phyloP scores from a whole-genome alignment of 768 basidiomycete species.

The Amanita muscaria region DNA sequence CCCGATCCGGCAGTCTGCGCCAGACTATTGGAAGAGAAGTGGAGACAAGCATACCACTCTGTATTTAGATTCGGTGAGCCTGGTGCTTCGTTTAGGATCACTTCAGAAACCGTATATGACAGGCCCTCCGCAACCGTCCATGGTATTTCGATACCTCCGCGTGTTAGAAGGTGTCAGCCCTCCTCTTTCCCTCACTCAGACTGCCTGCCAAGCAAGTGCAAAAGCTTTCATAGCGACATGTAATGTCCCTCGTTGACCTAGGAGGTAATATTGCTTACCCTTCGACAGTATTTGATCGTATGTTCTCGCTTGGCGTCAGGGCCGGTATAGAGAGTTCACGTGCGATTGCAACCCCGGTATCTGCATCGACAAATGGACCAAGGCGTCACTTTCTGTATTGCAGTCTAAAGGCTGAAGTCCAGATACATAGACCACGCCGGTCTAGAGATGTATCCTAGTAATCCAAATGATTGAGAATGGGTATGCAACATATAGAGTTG shows the following conservation, averaged over 20 bases:
- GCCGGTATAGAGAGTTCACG: slow-evolving; percentile 52
- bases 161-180: slow-evolving; percentile 89
- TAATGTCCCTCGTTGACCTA: slow-evolving; percentile 27
- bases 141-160: slow-evolving; percentile 88
- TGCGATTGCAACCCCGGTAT: slow-evolving; percentile 56
- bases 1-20: slow-evolving; percentile 77
- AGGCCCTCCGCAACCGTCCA: slow-evolving; percentile 84
- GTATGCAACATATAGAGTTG: not conserved
- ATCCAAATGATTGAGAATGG: not conserved
- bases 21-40: slow-evolving; percentile 83
- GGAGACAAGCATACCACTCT: slow-evolving; percentile 80
- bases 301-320: slow-evolving; percentile 81
- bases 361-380: slow-evolving; percentile 57
- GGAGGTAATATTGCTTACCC: slow-evolving; percentile 5
- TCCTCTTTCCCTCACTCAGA: slow-evolving; percentile 76
- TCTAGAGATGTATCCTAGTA: slow-evolving; percentile 13
- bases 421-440: slow-evolving; percentile 31
- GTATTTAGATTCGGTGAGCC: slow-evolving; percentile 85
- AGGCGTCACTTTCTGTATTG: slow-evolving; percentile 83
- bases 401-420: slow-evolving; percentile 54
- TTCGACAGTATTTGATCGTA: slow-evolving; percentile 69
- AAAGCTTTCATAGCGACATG: slow-evolving; percentile 83
- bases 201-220: slow-evolving; percentile 82
- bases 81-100: no score
- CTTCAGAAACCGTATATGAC: no score